Evolutionary conservation across 2,329 filamentous ascomycete genomes (phyloP).

Genomic region (Cytospora mali): DNA sequence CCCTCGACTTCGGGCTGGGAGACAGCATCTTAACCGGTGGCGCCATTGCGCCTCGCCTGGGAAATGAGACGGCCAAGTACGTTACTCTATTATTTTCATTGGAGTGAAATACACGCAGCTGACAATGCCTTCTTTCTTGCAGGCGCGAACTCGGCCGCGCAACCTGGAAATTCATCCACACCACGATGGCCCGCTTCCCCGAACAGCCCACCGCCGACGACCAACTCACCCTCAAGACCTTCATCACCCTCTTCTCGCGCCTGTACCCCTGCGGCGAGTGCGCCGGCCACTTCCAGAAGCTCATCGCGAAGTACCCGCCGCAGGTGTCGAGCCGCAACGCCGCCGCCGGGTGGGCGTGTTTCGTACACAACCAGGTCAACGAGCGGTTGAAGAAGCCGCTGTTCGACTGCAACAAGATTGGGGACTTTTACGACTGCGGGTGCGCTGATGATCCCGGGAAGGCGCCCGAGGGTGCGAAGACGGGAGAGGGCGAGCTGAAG

Average conservation of each 20-base stretch:
- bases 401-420: constrained; percentile 69
- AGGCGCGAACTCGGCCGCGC: constrained; percentile 68
- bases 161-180: constrained; percentile 71
- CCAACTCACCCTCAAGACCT: constrained; percentile 63
- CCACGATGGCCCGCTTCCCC: constrained; percentile 71
- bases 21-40: constrained; percentile 62
- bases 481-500: constrained; percentile 32
- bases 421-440: constrained; percentile 72
- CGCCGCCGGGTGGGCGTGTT: constrained; percentile 69
- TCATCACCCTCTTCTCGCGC: constrained; percentile 67
- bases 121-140: constrained; percentile 9
- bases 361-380: constrained; percentile 70
- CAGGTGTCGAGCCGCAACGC: constrained; percentile 65
- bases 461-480: constrained; percentile 35
- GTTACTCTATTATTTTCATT: constrained; percentile 17
- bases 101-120: neutral
- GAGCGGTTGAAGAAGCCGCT: constrained; percentile 61
- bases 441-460: constrained; percentile 64
- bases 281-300: constrained; percentile 65
- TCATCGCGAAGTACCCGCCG: constrained; percentile 64
- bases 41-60: constrained; percentile 78
- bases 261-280: constrained; percentile 73
- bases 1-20: constrained; percentile 45
- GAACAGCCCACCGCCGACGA: constrained; percentile 66
- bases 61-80: constrained; percentile 80